These are phyloP conservation scores for Pichiaceae sp. DNA, from an alignment of 1,139 yeast genomes.

Conservation along the genomic window DNA sequence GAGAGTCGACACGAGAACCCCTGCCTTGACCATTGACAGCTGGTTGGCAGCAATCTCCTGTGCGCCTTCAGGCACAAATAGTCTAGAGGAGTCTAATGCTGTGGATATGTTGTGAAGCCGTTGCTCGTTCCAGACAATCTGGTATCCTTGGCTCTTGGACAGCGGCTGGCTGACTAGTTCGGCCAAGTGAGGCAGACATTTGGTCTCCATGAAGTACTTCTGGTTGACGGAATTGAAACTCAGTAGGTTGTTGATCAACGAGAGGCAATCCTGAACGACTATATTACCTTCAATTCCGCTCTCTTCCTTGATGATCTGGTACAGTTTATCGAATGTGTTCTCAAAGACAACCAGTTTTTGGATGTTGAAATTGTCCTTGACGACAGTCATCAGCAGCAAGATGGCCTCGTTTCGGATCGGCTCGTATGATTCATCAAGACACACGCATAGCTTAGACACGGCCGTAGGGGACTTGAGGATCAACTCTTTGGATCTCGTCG, in stretches of 20 bases:
- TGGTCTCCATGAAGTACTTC: constrained; percentile 78
- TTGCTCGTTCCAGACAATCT: constrained; percentile 60
- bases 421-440: constrained; percentile 68
- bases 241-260: constrained; percentile 63
- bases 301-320: constrained; percentile 71
- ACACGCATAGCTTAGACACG: constrained; percentile 61
- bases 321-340: constrained; percentile 77
- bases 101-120: constrained; percentile 57
- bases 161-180: constrained; percentile 55
- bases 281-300: constrained; percentile 91
- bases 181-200: constrained; percentile 60
- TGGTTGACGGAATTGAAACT: constrained; percentile 88
- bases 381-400: constrained; percentile 73
- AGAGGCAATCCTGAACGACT: constrained; percentile 81
- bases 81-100: constrained; percentile 62
- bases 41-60: constrained; percentile 61
- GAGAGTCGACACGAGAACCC: constrained; percentile 57
- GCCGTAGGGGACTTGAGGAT: constrained; percentile 73
- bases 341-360: constrained; percentile 94
- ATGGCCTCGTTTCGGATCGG: constrained; percentile 89
- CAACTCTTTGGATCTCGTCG: constrained; percentile 65
- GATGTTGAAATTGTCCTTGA: constrained; percentile 73
- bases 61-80: constrained; percentile 70
- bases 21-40: constrained; percentile 48
- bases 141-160: constrained; percentile 29